Base-by-base conservation (phyloP, 768 basidiomycete species). In the Collybia mongolica region DNA sequence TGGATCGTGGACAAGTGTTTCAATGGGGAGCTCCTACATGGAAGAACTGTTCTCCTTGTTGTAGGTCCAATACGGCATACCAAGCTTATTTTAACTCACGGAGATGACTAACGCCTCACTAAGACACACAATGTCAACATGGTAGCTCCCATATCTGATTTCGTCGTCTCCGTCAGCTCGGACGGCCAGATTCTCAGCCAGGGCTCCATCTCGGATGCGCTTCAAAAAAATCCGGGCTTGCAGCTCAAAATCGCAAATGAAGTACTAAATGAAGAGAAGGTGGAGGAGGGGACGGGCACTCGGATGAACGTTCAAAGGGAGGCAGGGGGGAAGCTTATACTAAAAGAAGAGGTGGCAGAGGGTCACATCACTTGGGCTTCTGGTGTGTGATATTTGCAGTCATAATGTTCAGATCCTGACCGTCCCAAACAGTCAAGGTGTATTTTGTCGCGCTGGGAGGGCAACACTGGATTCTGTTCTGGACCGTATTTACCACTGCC, bases 21-120 rank as follows among this genome's bases (percentile, higher is more conserved):
- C 18, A 75, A 78, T 55, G 93, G 95, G 8, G 84, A 88, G 40
- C 71, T 97, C 37, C 75, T 93, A 63, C 66, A 71, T n/a, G 84
- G 82, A 15, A 77, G 94, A 41, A 97, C 95, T 1, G 71, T 96
- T 44, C 75, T 98, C 39, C 76, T 98, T 19, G 93, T 97, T 40
- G 82, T 82, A 54, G 47, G 75, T 65, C 28, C 47, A 12, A 22
- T 11, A 39, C 37, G 20, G 23, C 32, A 19, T 32, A 43, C 39
- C 38, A 42, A 14, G 14, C 11, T 20, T 12, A 22, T 26, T 44
- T 12, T n/a, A 15, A 7, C 7, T 26, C 24, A 26, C 24, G 7
- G 7, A 26, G 7, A 7, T 26, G 24, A 4, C 24, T 7, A 7
- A 26, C 24, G 7, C 24, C 24, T 26, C 24, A 26, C 6, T 12